Percentiles rank a stretch among this genome's conserved stretches.
These are phyloP conservation scores for Xylariaceae sp. DNA, from an alignment of 2,329 filamentous ascomycete species.

Conservation along the genomic window DNA sequence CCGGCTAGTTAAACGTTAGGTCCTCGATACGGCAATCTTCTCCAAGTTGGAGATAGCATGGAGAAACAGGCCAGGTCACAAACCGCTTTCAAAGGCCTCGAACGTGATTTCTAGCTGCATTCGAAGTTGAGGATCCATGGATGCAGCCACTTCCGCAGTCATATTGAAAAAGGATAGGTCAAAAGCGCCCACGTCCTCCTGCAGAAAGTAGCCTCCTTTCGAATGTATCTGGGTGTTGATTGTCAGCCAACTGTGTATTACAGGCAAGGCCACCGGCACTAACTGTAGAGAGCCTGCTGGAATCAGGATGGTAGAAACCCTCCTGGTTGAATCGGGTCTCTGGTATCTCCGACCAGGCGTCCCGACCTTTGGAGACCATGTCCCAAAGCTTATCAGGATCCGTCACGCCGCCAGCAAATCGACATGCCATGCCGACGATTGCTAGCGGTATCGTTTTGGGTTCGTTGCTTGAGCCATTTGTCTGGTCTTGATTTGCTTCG, in stretches of 20 bases:
- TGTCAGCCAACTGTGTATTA: no score
- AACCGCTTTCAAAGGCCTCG: constrained; percentile 43
- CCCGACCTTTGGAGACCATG: constrained; percentile 1
- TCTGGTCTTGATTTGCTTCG: no score
- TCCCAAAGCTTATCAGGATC: constrained; percentile 19
- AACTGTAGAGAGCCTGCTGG: neutral
- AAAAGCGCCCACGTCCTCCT: neutral
- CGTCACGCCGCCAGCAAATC: constrained; percentile 12
- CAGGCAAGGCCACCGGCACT: no score
- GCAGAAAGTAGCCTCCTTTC: neutral
- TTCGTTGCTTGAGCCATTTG: no score
- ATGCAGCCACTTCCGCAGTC: neutral
- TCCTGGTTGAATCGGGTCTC: constrained; percentile 4
- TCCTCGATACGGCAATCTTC: no score
- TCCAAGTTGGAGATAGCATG: no score
- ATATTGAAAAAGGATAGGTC: neutral
- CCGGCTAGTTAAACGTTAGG: constrained; percentile 3
- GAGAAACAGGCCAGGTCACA: neutral
- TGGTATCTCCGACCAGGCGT: constrained; percentile 17
- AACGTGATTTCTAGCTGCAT: constrained; percentile 36
- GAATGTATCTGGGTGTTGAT: no score
- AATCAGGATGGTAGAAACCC: neutral
- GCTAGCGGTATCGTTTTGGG: no score
- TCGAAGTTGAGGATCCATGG: neutral
- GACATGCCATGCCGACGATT: constrained; percentile 19